Evolutionary conservation across 2,329 filamentous ascomycete species (phyloP).

Genomic region (Hymenoscyphus repandus): DNA sequence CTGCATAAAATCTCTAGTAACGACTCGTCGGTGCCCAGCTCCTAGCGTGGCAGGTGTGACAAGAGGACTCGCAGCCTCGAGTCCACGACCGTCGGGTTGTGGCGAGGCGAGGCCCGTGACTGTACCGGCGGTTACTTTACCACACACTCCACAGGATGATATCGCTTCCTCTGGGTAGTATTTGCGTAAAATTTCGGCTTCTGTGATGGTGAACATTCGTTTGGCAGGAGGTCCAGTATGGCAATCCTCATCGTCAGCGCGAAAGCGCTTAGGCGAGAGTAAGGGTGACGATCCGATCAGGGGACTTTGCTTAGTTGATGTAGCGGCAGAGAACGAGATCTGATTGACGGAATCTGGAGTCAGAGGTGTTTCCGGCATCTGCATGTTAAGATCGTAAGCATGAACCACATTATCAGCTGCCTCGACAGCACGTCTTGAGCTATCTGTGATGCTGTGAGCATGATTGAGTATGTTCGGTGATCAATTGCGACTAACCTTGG

Average conservation of each 20-base stretch:
- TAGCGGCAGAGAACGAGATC: not conserved
- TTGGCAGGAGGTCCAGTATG: conserved; percentile 25
- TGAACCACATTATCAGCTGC: conserved; percentile 72
- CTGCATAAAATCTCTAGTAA: conserved; percentile 28
- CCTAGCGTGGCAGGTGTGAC: conserved; percentile 13
- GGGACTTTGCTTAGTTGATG: conserved; percentile 1
- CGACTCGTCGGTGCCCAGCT: conserved; percentile 21
- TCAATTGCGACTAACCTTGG: conserved; percentile 47
- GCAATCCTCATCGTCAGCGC: conserved; percentile 18
- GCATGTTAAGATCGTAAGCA: conserved; percentile 71
- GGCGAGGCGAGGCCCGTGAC: not conserved
- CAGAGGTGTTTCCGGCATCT: conserved; percentile 59
- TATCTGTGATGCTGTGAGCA: conserved; percentile 42
- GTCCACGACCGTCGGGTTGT: not conserved
- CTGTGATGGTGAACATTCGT: conserved; percentile 22
- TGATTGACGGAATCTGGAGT: conserved; percentile 17
- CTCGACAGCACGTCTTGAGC: conserved; percentile 65
- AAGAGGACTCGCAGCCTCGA: conserved; percentile 1
- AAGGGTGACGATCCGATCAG: not conserved
- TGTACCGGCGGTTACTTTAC: not conserved
- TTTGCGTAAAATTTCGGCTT: conserved; percentile 15
- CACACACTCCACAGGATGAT: conserved; percentile 7
- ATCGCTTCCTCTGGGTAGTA: conserved; percentile 10
- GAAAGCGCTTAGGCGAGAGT: conserved; percentile 17
- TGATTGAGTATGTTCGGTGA: not conserved